phyloP scores from a whole-genome alignment of 2,329 filamentous ascomycete genomes.

The Aspergillaceae sp. region DNA sequence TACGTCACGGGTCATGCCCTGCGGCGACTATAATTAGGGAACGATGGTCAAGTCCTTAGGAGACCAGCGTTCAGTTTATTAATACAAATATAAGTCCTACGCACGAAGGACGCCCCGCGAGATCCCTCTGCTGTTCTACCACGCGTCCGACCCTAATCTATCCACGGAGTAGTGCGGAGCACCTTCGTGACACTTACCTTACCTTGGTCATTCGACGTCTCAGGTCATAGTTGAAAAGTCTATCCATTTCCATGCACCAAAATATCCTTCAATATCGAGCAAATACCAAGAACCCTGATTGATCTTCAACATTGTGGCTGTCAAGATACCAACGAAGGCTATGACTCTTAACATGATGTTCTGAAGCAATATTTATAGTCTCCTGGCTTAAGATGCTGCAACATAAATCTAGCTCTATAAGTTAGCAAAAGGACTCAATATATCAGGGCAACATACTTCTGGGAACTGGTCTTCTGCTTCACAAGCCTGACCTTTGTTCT shows the following conservation, averaged over 20 bases:
- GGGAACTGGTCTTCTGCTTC: slow-evolving; percentile 1
- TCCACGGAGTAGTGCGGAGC: too few relatives aligned
- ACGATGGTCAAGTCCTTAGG: too few relatives aligned
- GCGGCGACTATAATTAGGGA: too few relatives aligned
- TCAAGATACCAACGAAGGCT: neutral
- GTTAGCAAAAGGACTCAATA: neutral
- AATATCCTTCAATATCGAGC: slow-evolving; percentile 9
- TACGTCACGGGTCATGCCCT: too few relatives aligned
- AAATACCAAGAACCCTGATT: slow-evolving; percentile 4
- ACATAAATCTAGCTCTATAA: slow-evolving; percentile 3
- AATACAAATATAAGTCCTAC: too few relatives aligned
- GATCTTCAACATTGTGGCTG: neutral
- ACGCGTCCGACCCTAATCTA: too few relatives aligned
- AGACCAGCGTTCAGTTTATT: too few relatives aligned
- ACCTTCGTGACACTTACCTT: neutral
- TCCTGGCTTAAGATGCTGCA: slow-evolving; percentile 2
- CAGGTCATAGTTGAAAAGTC: slow-evolving; percentile 6
- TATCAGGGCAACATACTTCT: neutral
- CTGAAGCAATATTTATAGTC: neutral
- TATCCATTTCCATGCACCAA: slow-evolving; percentile 9
- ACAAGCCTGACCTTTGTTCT: slow-evolving; percentile 1
- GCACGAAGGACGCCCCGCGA: too few relatives aligned
- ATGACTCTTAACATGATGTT: neutral
- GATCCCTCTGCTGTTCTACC: too few relatives aligned
- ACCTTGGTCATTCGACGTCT: slow-evolving; percentile 8